Conservation (phyloP, 352 stramenopile species). For the Peronospora destructor region DNA sequence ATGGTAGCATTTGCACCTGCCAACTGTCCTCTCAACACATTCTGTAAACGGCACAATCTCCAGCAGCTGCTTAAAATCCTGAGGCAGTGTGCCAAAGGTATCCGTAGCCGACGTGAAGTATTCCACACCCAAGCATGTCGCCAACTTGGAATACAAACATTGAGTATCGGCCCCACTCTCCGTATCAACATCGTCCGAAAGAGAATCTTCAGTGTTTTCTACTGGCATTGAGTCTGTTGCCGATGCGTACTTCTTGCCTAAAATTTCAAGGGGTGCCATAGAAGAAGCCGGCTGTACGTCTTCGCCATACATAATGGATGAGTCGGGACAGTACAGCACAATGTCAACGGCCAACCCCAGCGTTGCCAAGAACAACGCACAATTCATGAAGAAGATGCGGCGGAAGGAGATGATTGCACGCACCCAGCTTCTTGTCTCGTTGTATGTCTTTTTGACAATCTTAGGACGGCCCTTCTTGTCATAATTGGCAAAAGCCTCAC, state of each 20-base stretch:
- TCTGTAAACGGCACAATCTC: constrained; percentile 42
- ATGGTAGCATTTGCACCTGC: constrained; percentile 44
- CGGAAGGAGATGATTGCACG: constrained; percentile 72
- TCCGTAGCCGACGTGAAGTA: constrained; percentile 33
- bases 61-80: constrained; percentile 59
- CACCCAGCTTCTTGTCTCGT: constrained; percentile 65
- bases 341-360: constrained; percentile 70
- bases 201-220: constrained; percentile 26
- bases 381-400: constrained; percentile 82
- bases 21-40: constrained; percentile 33
- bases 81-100: constrained; percentile 60
- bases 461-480: constrained; percentile 80
- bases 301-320: constrained; percentile 65
- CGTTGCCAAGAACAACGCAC: constrained; percentile 55
- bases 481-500: constrained; percentile 52
- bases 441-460: constrained; percentile 76
- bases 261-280: constrained; percentile 30
- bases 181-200: constrained; percentile 22
- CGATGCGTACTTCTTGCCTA: constrained; percentile 52
- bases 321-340: constrained; percentile 66
- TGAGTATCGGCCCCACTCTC: constrained; percentile 28
- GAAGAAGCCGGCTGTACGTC: constrained; percentile 36
- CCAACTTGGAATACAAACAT: constrained; percentile 63
- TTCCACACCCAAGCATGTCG: constrained; percentile 55
- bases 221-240: constrained; percentile 23